Base-by-base conservation (phyloP, 2,329 filamentous ascomycete species). In the Trichoderma polysporum region DNA sequence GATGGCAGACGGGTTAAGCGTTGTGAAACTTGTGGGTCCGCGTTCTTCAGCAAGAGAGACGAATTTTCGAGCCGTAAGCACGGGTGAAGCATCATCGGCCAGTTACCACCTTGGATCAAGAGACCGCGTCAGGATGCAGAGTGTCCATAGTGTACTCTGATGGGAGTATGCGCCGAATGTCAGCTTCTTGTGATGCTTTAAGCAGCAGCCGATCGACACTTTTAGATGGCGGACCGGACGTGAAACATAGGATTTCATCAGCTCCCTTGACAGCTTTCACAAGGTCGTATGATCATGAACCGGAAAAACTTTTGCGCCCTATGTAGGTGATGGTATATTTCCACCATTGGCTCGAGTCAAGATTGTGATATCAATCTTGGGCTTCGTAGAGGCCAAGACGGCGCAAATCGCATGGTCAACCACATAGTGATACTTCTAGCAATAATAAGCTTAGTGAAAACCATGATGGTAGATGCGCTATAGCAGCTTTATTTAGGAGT, bases 1-100 rank as follows among this genome's bases (percentile, higher is more conserved):
- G 10, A 68, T 66, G 6, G 66, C 53, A 39, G 62, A 19, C 10
- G 62, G 61, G 2, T 66, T 49, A 22, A 66, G 19, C 12, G 62
- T 66, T 4, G 66, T 68, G 35, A 66, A 66, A 17, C 66, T 68
- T 25, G 66, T 68, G n/a, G 66, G 62, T 3, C 66, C 47, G 8
- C 45, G 45, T 27, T 47, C 31, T 2, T 68, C 35, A 4, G 61
- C 62, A 5, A 68, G 53, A 39, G 52, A 31, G 13, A 56, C 13
- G 35, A 61, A 61, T 8, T 53, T 41, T 2, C 45, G 58, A 27
- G 53, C 66, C 13, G 37, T 49, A n/a, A 49, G 15, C 41, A 68
- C 62, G 8, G 58, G 29, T 5, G 66, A 39, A 19, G 33, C 33
- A 22, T 50, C 35, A 2, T 68, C 66, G 62, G 62, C 66, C 66